Evolutionary conservation across 169 alveolate species (phyloP), one percentile per base, ranked within the genome.

Genomic region (Perkinsus olseni): DNA sequence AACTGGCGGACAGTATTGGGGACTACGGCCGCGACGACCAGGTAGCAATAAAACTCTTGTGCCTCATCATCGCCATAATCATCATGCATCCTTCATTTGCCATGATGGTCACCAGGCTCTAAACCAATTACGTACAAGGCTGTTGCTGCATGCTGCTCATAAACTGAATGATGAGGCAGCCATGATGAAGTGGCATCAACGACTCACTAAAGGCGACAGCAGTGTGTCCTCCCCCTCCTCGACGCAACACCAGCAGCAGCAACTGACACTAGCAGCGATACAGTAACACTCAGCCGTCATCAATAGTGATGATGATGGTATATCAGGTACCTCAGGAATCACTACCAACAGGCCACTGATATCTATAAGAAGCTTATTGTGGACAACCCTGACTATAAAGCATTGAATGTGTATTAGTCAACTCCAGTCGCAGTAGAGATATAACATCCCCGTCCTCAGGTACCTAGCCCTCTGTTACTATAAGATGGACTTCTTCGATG

Each of bases 321-420:
- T 62, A 21, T 3, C 17, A 62, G 82, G 94, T 97, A 96, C 94
- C 93, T 96, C 50, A 94, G 98, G 94, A 94, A 95, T 45, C 98
- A 97, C 94, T 97, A 94, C 93, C 98, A 97, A 95, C 98, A 97
- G 93, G 99, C 99, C 8, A 97, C 97, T 11, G 99, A 97, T 90
- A 96, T 96, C 40, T 97, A 97, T 94, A 97, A 97, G 95, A 97
- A 97, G 92, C 74, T 97, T 50, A 90, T 97, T 45, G 94, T 97
- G 45, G 99, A 97, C 74, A 97, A 96, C 92, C 94, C 96, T 91
- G 98, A 96, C 48, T 96, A 95, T 93, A 95, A 96, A 92, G 99
- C 99, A 0, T 74, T 97, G 38, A 97, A 97, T 93, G 97, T 96
- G 38, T 97, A 97, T 40, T 11, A 40, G 50, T 11, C 3, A 6